Percentiles rank a stretch among this genome's conserved stretches.
Conservation (phyloP, 805 yeast genomes). For the Metschnikowia noctiluminum region DNA sequence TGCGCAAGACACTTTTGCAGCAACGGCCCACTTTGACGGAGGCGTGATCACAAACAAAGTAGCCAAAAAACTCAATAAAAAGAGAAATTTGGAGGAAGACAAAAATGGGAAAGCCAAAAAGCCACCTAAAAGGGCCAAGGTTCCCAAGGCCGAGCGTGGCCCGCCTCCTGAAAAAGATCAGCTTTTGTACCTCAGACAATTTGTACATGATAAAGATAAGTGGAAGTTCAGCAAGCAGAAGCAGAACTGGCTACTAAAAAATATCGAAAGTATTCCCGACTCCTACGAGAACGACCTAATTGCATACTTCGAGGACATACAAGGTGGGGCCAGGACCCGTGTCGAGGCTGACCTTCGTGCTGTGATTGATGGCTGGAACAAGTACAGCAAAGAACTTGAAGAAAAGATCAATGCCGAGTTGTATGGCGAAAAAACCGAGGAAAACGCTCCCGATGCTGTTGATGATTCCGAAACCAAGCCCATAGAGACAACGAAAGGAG, state of each 20-base stretch:
- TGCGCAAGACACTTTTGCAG: constrained; percentile 43
- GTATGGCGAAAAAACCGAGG: constrained; percentile 25
- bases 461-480: constrained; percentile 11
- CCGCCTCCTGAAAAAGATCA: constrained; percentile 81
- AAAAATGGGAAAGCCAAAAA: constrained; percentile 36
- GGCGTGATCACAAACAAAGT: constrained; percentile 40
- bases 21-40: constrained; percentile 44
- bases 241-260: constrained; percentile 78
- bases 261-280: constrained; percentile 50
- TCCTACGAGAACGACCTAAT: constrained; percentile 50
- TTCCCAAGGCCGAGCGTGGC: constrained; percentile 63
- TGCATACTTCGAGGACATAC: constrained; percentile 55
- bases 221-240: constrained; percentile 89
- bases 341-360: constrained; percentile 46
- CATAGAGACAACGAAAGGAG: constrained; percentile 12
- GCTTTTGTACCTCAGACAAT: constrained; percentile 59
- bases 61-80: constrained; percentile 39
- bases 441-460: constrained; percentile 13
- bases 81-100: constrained; percentile 23
- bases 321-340: constrained; percentile 68
- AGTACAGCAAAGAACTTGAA: constrained; percentile 40
- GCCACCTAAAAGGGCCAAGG: constrained; percentile 65
- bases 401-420: constrained; percentile 36
- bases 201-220: constrained; percentile 47
- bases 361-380: constrained; percentile 57